phyloP scores from a whole-genome alignment of 257 asterid species.

The Scutellaria minor region DNA sequence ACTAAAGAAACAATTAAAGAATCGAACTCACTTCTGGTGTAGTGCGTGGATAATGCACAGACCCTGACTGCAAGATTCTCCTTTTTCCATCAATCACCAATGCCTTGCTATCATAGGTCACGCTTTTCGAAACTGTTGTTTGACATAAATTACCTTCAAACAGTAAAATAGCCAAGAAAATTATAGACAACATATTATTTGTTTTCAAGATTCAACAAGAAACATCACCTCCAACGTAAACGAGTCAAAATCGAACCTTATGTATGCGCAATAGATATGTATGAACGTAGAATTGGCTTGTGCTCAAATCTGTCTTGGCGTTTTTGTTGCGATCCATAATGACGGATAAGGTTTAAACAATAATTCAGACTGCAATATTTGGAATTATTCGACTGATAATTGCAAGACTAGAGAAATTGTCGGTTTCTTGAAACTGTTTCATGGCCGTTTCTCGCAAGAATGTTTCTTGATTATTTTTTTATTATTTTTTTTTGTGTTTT shows the following conservation, averaged over 20 bases:
- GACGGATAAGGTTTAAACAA: conserved; percentile 12
- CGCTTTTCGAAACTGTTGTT: conserved; percentile 50
- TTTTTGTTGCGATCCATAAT: conserved; percentile 21
- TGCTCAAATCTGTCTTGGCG: conserved; percentile 26
- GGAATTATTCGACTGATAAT: conserved; percentile 28
- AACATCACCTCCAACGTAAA: background rate
- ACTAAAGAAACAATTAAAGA: background rate
- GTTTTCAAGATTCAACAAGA: conserved; percentile 23
- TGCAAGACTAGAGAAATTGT: conserved; percentile 21
- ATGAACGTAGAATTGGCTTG: background rate
- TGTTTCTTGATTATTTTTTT: background rate
- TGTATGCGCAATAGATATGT: conserved; percentile 1
- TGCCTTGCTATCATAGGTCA: conserved; percentile 71
- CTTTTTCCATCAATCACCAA: conserved; percentile 75
- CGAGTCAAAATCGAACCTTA: conserved; percentile 28
- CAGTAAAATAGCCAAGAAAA: conserved; percentile 43
- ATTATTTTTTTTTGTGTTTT: background rate
- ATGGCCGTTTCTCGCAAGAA: background rate
- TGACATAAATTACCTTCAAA: conserved; percentile 37
- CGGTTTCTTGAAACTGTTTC: conserved; percentile 3
- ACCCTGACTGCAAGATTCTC: conserved; percentile 79
- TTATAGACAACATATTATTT: conserved; percentile 31
- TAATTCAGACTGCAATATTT: conserved; percentile 11
- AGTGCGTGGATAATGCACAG: conserved; percentile 81
- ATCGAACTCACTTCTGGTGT: conserved; percentile 71